These are phyloP conservation scores for Diplodia scrobiculata DNA, from an alignment of 2,329 filamentous ascomycete genomes.

Conservation along the genomic window DNA sequence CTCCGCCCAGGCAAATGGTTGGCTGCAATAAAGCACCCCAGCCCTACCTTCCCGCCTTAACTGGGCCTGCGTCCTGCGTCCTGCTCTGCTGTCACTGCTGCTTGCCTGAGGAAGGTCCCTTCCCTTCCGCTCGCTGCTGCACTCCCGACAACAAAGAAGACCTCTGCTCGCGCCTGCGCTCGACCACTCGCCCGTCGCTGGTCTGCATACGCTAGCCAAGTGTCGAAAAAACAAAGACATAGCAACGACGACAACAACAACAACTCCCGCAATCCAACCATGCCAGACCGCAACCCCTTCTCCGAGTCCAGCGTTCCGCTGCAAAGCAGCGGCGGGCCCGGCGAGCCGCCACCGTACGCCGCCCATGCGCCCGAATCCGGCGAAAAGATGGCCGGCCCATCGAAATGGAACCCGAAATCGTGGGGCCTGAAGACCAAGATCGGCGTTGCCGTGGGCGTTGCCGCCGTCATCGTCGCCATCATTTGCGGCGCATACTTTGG, in stretches of 20 bases:
- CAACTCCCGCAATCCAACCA: neutral
- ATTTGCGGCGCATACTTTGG: slow-evolving; percentile 55
- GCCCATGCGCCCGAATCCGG: neutral
- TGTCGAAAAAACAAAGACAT: no score
- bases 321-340: neutral
- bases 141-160: neutral
- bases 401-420: slow-evolving; percentile 28
- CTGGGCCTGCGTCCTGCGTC: no score
- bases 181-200: neutral
- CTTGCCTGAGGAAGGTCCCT: neutral
- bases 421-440: slow-evolving; percentile 49
- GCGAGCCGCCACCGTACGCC: slow-evolving; percentile 22
- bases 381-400: neutral
- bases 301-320: slow-evolving; percentile 13
- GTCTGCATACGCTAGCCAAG: neutral
- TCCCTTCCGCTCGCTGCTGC: neutral
- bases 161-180: neutral
- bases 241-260: no score
- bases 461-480: slow-evolving; percentile 51
- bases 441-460: slow-evolving; percentile 60
- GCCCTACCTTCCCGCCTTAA: neutral
- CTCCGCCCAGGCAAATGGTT: neutral
- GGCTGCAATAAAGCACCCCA: neutral
- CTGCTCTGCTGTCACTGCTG: neutral
- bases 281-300: neutral